Evolutionary conservation across 2,329 filamentous ascomycete species (phyloP), one percentile per base, ranked within the genome.

Genomic region (Fusarium continuum): DNA sequence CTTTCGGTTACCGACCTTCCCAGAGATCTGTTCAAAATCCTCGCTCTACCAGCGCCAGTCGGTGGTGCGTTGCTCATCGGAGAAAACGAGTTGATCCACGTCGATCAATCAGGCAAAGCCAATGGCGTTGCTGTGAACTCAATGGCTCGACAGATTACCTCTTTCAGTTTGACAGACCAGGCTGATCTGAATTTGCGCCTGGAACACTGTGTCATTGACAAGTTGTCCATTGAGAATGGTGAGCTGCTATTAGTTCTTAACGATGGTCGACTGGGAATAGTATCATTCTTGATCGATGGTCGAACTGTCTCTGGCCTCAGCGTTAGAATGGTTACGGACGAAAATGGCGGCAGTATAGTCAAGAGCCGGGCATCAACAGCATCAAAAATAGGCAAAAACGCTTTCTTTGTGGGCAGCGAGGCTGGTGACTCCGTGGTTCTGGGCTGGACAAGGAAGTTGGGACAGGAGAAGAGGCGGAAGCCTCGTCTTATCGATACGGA

Each of bases 21-120:
- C 1, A 93, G 92, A 72, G 94, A 98, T 75, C 82, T 98, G 9
- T 92, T 89, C 74, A 87, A 87, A 67, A 89, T 98, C 36, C 82
- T 97, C 39, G 88, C 95, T 8, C 79, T 99, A 4, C 92, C 93
- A 5, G 83, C 90, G 6, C 94, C 94, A 1, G 89, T 98, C 34
- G 95, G 95, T 20, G 95, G 95, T 36, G 91, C 93, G 31, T 80
- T 99, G 14, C 83, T 99, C 14, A 80, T 98, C 17, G 96, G 95
- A 23, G 84, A 85, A 41, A 98, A 99, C 73, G 93, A 97, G 73
- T 78, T 99, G 61, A 91, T 99, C 58, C 95, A 99, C 75, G 88
- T 99, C 65, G 94, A 98, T 72, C 95, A 99, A 80, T 92, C 92
- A 10, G 95, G 95, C 25, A 97, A 96, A 75, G 86, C 93, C 11